Percentiles rank a stretch among this genome's conserved stretches.
Conservation (phyloP, 768 basidiomycete species). For the Amanita exitialis region DNA sequence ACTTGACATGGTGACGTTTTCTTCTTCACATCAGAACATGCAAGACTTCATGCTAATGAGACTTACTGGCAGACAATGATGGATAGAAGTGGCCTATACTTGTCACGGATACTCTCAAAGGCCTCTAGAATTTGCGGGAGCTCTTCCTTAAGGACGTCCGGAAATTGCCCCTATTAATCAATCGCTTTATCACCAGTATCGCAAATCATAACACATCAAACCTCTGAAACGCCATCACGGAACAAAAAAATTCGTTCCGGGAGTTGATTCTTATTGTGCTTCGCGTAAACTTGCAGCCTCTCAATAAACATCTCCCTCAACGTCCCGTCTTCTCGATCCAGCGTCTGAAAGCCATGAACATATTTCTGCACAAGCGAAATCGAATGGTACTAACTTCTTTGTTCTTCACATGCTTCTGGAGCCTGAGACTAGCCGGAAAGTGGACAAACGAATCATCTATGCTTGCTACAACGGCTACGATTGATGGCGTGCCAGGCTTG, state of each 20-base stretch:
- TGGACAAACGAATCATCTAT: conserved; percentile 61
- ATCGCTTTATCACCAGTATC: background rate
- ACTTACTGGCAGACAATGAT: conserved; percentile 66
- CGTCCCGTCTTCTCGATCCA: conserved; percentile 28
- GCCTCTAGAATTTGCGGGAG: conserved; percentile 52
- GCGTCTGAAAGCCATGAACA: conserved; percentile 40
- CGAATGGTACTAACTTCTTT: conserved; percentile 24
- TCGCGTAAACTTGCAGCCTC: conserved; percentile 46
- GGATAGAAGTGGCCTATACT: conserved; percentile 54
- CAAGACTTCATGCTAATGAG: background rate
- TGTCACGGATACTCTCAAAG: conserved; percentile 37
- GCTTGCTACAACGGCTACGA: conserved; percentile 77
- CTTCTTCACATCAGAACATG: conserved; percentile 11
- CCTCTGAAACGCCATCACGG: conserved; percentile 70
- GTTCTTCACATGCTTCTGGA: conserved; percentile 42
- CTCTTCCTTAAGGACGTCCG: conserved; percentile 48
- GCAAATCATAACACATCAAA: conserved; percentile 17
- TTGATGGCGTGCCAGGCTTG: conserved; percentile 64
- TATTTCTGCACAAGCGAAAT: conserved; percentile 3
- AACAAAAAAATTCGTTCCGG: conserved; percentile 66
- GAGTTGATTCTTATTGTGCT: conserved; percentile 38
- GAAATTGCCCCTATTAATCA: conserved; percentile 56
- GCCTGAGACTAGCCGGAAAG: conserved; percentile 63
- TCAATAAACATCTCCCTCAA: conserved; percentile 63
- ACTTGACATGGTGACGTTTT: conserved; percentile 60